Evolutionary conservation across 2,329 filamentous ascomycete species (phyloP).

Genomic region (Fusarium sp.): DNA sequence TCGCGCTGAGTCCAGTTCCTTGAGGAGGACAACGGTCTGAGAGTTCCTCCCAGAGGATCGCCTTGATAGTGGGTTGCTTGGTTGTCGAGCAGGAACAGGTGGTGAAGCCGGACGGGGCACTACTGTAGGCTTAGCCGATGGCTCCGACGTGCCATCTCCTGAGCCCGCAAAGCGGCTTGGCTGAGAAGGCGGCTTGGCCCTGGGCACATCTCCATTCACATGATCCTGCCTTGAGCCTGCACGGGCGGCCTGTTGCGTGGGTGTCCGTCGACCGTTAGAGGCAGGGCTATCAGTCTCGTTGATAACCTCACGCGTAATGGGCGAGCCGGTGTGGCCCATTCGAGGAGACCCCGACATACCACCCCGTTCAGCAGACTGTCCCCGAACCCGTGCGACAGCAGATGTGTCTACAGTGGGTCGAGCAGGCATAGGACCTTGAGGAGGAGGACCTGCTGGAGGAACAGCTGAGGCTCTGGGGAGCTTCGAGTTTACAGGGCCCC

Average conservation of each 20-base stretch:
- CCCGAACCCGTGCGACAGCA: constrained; percentile 55
- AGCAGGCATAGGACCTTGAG: constrained; percentile 60
- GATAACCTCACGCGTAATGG: constrained; percentile 49
- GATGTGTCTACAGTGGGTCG: constrained; percentile 56
- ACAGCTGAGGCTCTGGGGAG: constrained; percentile 43
- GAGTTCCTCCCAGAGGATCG: constrained; percentile 67
- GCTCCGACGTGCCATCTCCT: constrained; percentile 72
- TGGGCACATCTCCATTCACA: constrained; percentile 44
- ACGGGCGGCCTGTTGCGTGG: constrained; percentile 59
- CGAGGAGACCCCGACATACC: constrained; percentile 51
- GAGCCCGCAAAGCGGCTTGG: constrained; percentile 65
- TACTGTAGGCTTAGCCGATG: constrained; percentile 51
- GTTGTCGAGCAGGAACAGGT: constrained; percentile 64
- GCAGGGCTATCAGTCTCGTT: constrained; percentile 59
- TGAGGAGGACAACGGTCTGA: constrained; percentile 76
- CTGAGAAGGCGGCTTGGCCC: constrained; percentile 45
- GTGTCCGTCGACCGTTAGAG: constrained; percentile 69
- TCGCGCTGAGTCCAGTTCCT: constrained; percentile 84
- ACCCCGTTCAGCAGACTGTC: constrained; percentile 58
- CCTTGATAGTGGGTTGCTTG: constrained; percentile 65
- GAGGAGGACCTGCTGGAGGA: constrained; percentile 60
- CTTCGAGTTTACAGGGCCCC: constrained; percentile 50
- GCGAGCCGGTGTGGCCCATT: constrained; percentile 50
- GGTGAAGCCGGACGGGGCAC: constrained; percentile 61
- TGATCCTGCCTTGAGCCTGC: constrained; percentile 51